Conservation (phyloP, 2,329 filamentous ascomycete species). For the Penicillium sp. region DNA sequence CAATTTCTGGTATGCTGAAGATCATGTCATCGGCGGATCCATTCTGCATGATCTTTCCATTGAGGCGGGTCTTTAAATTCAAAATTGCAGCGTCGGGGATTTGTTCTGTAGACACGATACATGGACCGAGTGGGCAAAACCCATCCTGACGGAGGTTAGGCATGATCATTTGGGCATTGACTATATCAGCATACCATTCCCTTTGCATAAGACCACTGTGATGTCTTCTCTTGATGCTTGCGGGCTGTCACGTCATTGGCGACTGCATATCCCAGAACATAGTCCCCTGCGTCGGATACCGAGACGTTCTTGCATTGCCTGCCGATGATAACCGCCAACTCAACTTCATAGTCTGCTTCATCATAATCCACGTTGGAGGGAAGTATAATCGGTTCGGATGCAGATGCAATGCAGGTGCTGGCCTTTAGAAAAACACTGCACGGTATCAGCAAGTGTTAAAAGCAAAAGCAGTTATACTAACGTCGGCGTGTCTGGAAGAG, state of each 20-base stretch:
- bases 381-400: slow-evolving; percentile 8
- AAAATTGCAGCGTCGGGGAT: slow-evolving; percentile 3
- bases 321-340: slow-evolving; percentile 11
- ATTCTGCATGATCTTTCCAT: slow-evolving; percentile 15
- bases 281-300: slow-evolving; percentile 2
- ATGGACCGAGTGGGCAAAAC: slow-evolving; percentile 15
- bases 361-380: slow-evolving; percentile 11
- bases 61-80: slow-evolving; percentile 10
- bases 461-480: background rate
- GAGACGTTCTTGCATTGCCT: slow-evolving; percentile 9
- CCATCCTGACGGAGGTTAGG: slow-evolving; percentile 9
- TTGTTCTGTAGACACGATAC: slow-evolving; percentile 13
- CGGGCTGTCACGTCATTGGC: slow-evolving; percentile 14
- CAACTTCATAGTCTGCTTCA: slow-evolving; percentile 14
- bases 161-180: background rate
- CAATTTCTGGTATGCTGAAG: slow-evolving; percentile 14
- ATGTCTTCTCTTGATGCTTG: slow-evolving; percentile 11
- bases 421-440: slow-evolving; percentile 10
- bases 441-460: background rate
- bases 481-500: slow-evolving; percentile 11
- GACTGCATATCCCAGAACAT: slow-evolving; percentile 9
- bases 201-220: slow-evolving; percentile 15
- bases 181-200: slow-evolving; percentile 8
- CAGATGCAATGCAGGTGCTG: slow-evolving; percentile 10
- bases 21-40: slow-evolving; percentile 15